Conservation (phyloP, 2,329 filamentous ascomycete species). For the Ceratocystiopsis minuta region DNA sequence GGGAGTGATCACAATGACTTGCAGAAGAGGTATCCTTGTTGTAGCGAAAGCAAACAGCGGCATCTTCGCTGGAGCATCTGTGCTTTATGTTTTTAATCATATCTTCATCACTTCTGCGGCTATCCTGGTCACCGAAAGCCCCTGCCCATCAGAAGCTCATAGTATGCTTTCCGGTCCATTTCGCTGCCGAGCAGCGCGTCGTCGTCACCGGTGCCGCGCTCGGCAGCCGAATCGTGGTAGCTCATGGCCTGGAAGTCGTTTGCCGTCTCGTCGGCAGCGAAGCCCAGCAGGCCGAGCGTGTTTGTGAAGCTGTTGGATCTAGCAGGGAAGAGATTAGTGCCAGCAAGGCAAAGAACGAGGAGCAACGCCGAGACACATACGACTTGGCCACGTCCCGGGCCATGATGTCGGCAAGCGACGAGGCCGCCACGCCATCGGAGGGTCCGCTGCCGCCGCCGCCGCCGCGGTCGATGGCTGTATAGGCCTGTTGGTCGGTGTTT, state of each 20-base stretch:
- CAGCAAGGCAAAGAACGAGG: background rate
- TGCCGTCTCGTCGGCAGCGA: slow-evolving; percentile 19
- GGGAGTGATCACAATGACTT: too few species aligned
- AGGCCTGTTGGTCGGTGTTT: too few species aligned
- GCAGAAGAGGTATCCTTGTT: too few species aligned
- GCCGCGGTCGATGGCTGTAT: too few species aligned
- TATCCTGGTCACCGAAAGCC: slow-evolving; percentile 4
- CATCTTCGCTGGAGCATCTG: too few species aligned
- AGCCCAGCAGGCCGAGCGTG: slow-evolving; percentile 19
- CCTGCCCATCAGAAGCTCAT: slow-evolving; percentile 20
- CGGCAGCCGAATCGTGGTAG: slow-evolving; percentile 17
- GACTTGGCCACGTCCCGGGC: slow-evolving; percentile 18
- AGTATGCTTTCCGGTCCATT: slow-evolving; percentile 20
- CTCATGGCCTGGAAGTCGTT: slow-evolving; percentile 20
- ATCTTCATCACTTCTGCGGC: too few species aligned
- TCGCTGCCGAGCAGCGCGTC: slow-evolving; percentile 16
- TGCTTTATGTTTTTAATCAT: too few species aligned
- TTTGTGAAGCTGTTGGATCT: slow-evolving; percentile 18
- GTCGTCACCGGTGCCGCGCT: slow-evolving; percentile 10
- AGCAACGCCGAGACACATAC: slow-evolving; percentile 10
- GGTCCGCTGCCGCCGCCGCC: too few species aligned
- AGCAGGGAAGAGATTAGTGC: background rate
- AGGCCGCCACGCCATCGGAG: background rate
- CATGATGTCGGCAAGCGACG: slow-evolving; percentile 18
- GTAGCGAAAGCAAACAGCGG: too few species aligned